phyloP scores from a whole-genome alignment of 2,329 filamentous ascomycete genomes.

The Colletotrichum gigasporum region DNA sequence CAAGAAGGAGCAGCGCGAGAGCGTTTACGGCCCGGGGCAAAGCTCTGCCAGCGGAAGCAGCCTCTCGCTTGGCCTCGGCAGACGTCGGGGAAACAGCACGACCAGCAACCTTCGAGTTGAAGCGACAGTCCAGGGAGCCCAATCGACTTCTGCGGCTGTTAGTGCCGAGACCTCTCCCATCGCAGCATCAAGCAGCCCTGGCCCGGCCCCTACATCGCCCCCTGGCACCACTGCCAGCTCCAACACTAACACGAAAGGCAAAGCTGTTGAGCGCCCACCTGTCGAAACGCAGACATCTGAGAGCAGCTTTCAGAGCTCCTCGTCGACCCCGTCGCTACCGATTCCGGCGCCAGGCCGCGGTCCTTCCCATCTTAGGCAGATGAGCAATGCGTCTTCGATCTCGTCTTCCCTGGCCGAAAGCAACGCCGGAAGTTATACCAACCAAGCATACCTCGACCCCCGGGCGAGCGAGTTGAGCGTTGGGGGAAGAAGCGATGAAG shows the following conservation, averaged over 20 bases:
- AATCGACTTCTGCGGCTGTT: conserved; percentile 15
- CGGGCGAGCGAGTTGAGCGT: conserved; percentile 65
- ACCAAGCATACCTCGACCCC: conserved; percentile 51
- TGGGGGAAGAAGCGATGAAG: conserved; percentile 55
- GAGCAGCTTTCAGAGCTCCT: conserved; percentile 32
- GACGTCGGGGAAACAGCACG: conserved; percentile 67
- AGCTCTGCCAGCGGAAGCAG: conserved; percentile 70
- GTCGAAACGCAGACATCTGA: conserved; percentile 36
- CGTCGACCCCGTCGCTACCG: conserved; percentile 51
- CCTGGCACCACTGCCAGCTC: too few species aligned
- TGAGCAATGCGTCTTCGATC: conserved; percentile 87
- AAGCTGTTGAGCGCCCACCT: conserved; percentile 68
- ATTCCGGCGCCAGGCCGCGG: conserved; percentile 63
- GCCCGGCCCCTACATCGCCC: conserved; percentile 40
- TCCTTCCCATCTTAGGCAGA: conserved; percentile 79
- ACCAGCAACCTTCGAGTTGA: conserved; percentile 69
- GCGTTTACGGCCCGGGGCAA: conserved; percentile 50
- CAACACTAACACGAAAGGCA: conserved; percentile 73
- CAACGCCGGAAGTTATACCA: conserved; percentile 60
- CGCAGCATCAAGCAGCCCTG: conserved; percentile 44
- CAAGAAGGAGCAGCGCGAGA: conserved; percentile 65
- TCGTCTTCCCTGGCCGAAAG: conserved; percentile 81
- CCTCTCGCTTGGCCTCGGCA: conserved; percentile 68
- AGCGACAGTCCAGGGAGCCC: conserved; percentile 57
- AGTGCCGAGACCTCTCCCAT: conserved; percentile 36